Conservation (phyloP, 2,329 filamentous ascomycete genomes). For the Trichoderma sp. region DNA sequence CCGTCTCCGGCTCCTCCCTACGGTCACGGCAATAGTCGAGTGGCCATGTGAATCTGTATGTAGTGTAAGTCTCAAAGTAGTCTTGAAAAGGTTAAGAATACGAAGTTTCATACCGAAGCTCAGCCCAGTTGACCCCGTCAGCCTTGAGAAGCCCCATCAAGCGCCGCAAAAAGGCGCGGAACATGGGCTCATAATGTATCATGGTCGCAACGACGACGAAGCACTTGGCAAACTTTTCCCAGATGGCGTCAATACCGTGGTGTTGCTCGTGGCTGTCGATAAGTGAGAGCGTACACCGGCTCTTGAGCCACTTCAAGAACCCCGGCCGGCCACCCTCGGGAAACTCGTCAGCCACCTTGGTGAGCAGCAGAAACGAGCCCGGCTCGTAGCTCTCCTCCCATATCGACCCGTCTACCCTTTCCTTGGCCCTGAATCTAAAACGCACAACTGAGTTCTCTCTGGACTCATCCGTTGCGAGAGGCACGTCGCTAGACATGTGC, state of each 20-base stretch:
- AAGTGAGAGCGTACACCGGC: conserved; percentile 68
- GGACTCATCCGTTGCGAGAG: conserved; percentile 56
- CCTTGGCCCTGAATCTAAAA: conserved; percentile 61
- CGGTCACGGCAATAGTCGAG: conserved; percentile 68
- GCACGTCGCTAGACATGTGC: conserved; percentile 63
- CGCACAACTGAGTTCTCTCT: conserved; percentile 56
- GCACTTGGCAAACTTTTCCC: conserved; percentile 75
- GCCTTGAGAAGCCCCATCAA: conserved; percentile 71
- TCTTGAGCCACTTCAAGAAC: conserved; percentile 77
- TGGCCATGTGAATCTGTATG: conserved; percentile 65
- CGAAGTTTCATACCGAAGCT: conserved; percentile 56
- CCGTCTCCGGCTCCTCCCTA: conserved; percentile 64
- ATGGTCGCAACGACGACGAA: conserved; percentile 75
- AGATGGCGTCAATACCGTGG: conserved; percentile 80
- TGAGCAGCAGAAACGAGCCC: conserved; percentile 58
- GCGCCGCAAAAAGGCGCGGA: conserved; percentile 70
- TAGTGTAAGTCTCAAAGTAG: background rate
- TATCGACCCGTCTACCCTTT: conserved; percentile 52
- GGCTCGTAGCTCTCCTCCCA: conserved; percentile 68
- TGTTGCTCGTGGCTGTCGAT: conserved; percentile 77
- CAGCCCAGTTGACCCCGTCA: conserved; percentile 84
- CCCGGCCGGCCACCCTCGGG: conserved; percentile 69
- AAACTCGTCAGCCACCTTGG: conserved; percentile 69
- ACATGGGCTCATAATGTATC: conserved; percentile 89
- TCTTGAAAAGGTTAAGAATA: background rate